Base-by-base conservation (phyloP, 1,139 yeast species). In the Hyphopichia wangnamkhiaoensis region DNA sequence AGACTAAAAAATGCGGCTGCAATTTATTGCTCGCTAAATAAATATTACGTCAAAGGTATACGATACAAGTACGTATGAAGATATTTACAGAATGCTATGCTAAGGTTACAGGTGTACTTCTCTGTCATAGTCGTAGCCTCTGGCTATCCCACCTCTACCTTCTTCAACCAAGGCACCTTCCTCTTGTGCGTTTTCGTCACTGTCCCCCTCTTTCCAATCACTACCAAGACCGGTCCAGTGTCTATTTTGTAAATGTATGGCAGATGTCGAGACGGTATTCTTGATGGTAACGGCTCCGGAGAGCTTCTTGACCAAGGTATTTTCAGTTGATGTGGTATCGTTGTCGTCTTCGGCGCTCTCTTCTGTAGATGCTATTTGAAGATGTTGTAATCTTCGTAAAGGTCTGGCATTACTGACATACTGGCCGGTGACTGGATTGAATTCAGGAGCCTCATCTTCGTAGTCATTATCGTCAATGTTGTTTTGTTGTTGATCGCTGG, bases 191-290 rank as follows among this genome's bases (percentile, higher is more conserved):
- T 61, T 69, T 5, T 66, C 74, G n/a, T 67, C 71, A 2, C 59
- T 61, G 35, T 57, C 60, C n/a, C 53, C 58, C 1, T 55, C 50
- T 6, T 53, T 49, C 59, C 74, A 88, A 54, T 91, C 98, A 45
- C 94, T 84, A 0, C 98, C 98, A 27, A 93, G 68, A 0, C 98
- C 98, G 0, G 83, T 80, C 98, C 98, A 93, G 17, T 73, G 68
- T 54, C 95, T 75, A 30, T 70, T 70, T 52, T 89, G 95, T 35
- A 93, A 68, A 46, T 76, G 77, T 12, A 75, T 72, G 0, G 97
- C 97, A 0, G 98, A 89, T 0, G 98, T 91, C 0, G 98, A 90
- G 0, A 88, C 85, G 0, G 97, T 89, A 32, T 82, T 82, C 44
- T 80, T 80, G 40, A 91, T 79, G 0, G 83, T 72, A 5, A 90